These are phyloP conservation scores for Sarocladiaceae sp. DNA, from an alignment of 2,329 filamentous ascomycete species.

Conservation along the genomic window DNA sequence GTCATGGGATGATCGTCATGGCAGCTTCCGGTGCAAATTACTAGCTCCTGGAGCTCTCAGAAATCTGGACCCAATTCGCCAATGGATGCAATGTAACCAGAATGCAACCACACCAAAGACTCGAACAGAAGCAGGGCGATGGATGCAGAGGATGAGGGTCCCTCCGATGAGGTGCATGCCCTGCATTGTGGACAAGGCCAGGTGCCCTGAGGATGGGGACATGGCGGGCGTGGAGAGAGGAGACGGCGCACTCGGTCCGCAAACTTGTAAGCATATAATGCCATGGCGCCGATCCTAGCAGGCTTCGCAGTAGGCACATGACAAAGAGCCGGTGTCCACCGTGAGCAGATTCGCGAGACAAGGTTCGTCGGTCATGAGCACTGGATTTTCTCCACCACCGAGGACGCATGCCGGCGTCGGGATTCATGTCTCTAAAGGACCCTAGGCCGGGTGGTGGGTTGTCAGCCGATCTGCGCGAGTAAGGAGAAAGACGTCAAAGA, in stretches of 20 bases:
- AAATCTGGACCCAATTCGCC: not conserved
- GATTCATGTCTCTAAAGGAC: too few relatives aligned
- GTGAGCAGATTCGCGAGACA: not conserved
- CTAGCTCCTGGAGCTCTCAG: not conserved
- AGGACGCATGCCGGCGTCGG: not conserved
- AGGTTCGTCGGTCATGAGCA: not conserved
- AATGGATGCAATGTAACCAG: not conserved
- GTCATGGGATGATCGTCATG: too few relatives aligned
- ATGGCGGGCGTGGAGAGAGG: not conserved
- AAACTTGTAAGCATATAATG: slow-evolving; percentile 1
- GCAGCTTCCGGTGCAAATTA: not conserved
- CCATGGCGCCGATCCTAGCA: slow-evolving; percentile 7
- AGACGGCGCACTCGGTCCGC: slow-evolving; percentile 7
- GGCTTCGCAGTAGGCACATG: not conserved
- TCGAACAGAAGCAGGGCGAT: too few relatives aligned
- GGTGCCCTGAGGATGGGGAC: not conserved
- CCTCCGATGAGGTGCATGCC: not conserved
- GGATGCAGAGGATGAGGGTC: not conserved
- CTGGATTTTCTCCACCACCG: slow-evolving; percentile 4
- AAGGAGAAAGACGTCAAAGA: too few relatives aligned
- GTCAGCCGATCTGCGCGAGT: too few relatives aligned
- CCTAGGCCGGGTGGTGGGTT: too few relatives aligned
- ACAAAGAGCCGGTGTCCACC: slow-evolving; percentile 2
- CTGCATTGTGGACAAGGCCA: slow-evolving; percentile 4
- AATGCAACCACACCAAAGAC: slow-evolving; percentile 4